phyloP scores from a whole-genome alignment of 2,329 filamentous ascomycete genomes.

The Beauveria sp. region DNA sequence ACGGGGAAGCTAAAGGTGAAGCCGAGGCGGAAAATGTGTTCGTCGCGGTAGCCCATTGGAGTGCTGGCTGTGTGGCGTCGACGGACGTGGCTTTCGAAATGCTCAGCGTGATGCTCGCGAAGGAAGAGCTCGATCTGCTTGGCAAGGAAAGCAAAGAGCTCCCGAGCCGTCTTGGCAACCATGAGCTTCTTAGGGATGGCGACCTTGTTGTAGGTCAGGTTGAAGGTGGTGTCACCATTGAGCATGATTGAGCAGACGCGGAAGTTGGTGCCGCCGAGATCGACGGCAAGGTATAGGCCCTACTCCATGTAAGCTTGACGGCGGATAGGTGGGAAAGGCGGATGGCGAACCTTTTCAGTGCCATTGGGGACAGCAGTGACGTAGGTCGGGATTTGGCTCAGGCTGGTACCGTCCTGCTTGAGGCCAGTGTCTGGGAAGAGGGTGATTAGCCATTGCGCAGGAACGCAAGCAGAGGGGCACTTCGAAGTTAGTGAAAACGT shows the following conservation, averaged over 20 bases:
- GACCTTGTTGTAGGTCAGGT: slow-evolving; percentile 86
- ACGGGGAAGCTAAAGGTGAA: slow-evolving; percentile 99
- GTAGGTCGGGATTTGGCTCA: slow-evolving; percentile 96
- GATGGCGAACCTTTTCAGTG: slow-evolving; percentile 72
- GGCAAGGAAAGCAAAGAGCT: slow-evolving; percentile 88
- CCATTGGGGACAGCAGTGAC: slow-evolving; percentile 94
- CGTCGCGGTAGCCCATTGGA: slow-evolving; percentile 53
- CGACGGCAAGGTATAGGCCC: slow-evolving; percentile 93
- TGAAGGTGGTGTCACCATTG: slow-evolving; percentile 92
- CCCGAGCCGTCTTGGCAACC: slow-evolving; percentile 75
- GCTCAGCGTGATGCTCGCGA: slow-evolving; percentile 77
- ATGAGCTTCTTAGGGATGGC: slow-evolving; percentile 85
- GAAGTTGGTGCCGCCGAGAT: slow-evolving; percentile 97
- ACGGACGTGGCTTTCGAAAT: slow-evolving; percentile 64
- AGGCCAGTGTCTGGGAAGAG: slow-evolving; percentile 65
- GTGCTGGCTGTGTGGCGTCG: slow-evolving; percentile 55
- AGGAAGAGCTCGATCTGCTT: slow-evolving; percentile 89
- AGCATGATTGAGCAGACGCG: slow-evolving; percentile 92
- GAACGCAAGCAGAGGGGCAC: too few relatives aligned
- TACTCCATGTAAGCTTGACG: slow-evolving; percentile 27
- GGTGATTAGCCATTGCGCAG: slow-evolving; percentile 6
- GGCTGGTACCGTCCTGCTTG: slow-evolving; percentile 64
- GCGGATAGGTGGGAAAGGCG: not conserved
- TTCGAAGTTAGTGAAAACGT: slow-evolving; percentile 18
- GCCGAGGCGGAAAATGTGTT: slow-evolving; percentile 85